phyloP scores from a whole-genome alignment of 2,329 filamentous ascomycete genomes.

The Ophiostoma piceae region DNA sequence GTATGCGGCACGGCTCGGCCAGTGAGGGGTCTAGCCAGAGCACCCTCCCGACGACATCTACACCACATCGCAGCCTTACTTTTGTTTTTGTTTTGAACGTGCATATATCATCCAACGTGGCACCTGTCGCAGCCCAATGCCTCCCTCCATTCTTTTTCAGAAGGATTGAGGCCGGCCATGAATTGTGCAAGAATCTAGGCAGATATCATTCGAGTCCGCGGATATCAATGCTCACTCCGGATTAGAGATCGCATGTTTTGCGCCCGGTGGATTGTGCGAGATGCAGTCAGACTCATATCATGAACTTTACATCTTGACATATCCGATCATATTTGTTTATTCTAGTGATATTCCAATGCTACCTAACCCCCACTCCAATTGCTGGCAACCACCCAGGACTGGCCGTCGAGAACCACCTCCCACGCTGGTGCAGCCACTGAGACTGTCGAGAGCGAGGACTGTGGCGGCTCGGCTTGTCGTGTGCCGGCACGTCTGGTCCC shows the following conservation, averaged over 20 bases:
- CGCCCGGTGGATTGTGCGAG: not conserved
- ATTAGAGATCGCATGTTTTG: not conserved
- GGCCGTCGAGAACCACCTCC: slow-evolving; percentile 26
- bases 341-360: not conserved
- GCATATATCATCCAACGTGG: not conserved
- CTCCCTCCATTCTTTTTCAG: not conserved
- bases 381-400: slow-evolving; percentile 30
- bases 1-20: not conserved
- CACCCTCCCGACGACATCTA: not conserved
- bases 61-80: not conserved
- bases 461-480: not conserved
- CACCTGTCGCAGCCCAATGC: slow-evolving; percentile 8
- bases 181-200: not conserved
- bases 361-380: slow-evolving; percentile 1
- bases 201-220: not conserved
- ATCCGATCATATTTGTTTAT: not conserved
- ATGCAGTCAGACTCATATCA: not conserved
- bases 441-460: slow-evolving; percentile 25
- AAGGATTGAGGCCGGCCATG: not conserved
- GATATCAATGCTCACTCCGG: not conserved
- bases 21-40: not conserved
- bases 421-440: slow-evolving; percentile 31
- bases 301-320: not conserved
- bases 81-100: not conserved
- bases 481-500: not conserved